These are phyloP conservation scores for Globisporangium alternatum DNA, from an alignment of 352 stramenopile genomes.

Conservation along the genomic window DNA sequence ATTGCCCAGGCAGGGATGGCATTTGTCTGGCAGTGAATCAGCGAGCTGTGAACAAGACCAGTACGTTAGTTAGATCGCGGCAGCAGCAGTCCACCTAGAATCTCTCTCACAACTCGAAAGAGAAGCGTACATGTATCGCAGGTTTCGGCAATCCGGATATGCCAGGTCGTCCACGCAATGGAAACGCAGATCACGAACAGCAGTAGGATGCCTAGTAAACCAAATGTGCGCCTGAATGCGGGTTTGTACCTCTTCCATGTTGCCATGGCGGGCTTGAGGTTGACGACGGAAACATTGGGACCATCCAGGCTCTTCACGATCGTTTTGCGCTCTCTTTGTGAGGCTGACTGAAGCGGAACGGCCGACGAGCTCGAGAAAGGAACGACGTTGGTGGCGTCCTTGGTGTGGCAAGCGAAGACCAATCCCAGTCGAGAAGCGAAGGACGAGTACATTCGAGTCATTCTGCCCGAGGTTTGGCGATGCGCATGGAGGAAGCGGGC, in stretches of 20 bases:
- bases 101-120: no score
- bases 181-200: constrained; percentile 11
- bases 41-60: no score
- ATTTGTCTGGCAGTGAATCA: no score
- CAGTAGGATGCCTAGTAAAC: constrained; percentile 1
- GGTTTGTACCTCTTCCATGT: no score
- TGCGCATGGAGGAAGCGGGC: background rate
- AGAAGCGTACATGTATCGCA: no score
- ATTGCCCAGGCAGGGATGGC: no score
- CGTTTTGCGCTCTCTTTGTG: background rate
- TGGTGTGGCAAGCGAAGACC: background rate
- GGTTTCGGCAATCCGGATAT: no score
- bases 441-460: background rate
- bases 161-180: constrained; percentile 6
- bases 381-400: background rate
- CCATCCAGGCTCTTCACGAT: background rate
- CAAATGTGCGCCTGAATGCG: constrained; percentile 4
- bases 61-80: no score
- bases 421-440: background rate
- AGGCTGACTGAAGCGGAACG: background rate
- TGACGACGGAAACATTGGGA: background rate
- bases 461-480: background rate
- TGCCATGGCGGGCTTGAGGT: background rate
- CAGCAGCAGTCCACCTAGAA: no score
- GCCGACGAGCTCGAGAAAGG: background rate